These are phyloP conservation scores for Diplodia intermedia DNA, from an alignment of 2,329 filamentous ascomycete species.

Conservation along the genomic window DNA sequence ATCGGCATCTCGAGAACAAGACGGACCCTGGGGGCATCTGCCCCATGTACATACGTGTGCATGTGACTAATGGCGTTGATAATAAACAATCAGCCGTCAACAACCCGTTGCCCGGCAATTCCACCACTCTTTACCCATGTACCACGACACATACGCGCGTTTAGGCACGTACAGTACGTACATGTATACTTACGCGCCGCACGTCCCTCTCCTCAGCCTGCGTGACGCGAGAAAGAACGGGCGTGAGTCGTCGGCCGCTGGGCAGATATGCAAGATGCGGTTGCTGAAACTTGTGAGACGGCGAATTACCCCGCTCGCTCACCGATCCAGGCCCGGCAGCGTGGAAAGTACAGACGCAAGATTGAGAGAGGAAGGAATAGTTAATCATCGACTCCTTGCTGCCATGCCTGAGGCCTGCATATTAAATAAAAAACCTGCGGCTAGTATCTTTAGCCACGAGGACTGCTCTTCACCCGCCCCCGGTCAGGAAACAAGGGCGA, in stretches of 20 bases:
- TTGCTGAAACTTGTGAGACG: slow-evolving; percentile 25
- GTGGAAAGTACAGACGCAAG: not conserved
- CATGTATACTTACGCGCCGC: not conserved
- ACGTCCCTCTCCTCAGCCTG: not conserved
- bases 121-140: not conserved
- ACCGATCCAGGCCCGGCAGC: not conserved
- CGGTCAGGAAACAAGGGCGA: not conserved
- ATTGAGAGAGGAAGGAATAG: not conserved
- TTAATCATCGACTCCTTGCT: not conserved
- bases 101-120: too few species aligned
- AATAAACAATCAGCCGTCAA: not conserved
- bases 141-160: not conserved
- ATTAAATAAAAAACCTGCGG: slow-evolving; percentile 8
- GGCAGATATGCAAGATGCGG: slow-evolving; percentile 14
- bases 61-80: slow-evolving; percentile 1
- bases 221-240: not conserved
- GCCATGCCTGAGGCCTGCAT: not conserved
- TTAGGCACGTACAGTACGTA: not conserved
- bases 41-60: not conserved
- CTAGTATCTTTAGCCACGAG: slow-evolving; percentile 14
- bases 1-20: not conserved
- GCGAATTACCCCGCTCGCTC: not conserved
- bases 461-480: slow-evolving; percentile 3
- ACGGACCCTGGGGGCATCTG: not conserved
- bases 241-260: not conserved